Evolutionary conservation across 2,329 filamentous ascomycete species (phyloP).

Genomic region (Diaporthe nobilis): DNA sequence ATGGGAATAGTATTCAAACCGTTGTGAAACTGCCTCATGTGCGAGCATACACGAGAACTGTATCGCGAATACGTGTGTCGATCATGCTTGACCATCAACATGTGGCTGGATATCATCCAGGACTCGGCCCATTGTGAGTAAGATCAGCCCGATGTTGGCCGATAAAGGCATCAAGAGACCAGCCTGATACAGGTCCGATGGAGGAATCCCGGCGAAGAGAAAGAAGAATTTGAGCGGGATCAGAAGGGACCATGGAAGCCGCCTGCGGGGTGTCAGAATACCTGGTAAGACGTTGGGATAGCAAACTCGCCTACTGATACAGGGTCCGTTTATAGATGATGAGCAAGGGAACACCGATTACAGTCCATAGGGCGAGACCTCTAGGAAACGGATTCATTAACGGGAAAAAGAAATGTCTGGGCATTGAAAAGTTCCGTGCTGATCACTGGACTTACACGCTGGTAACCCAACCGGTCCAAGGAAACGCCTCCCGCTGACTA

Average conservation of each 20-base stretch:
- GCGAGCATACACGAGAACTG: no score
- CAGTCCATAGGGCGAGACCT: no score
- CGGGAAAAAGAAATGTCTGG: no score
- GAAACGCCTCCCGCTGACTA: no score
- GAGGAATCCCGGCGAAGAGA: not conserved
- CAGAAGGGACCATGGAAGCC: not conserved
- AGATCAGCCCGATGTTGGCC: not conserved
- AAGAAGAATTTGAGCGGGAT: conserved; percentile 11
- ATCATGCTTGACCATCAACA: not conserved
- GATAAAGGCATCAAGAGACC: not conserved
- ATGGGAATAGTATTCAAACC: no score
- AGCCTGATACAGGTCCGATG: not conserved
- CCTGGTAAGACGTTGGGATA: rapidly evolving
- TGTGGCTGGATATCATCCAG: not conserved
- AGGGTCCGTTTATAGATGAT: not conserved
- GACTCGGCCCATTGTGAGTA: not conserved
- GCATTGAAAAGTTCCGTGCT: no score
- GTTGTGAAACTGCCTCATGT: no score
- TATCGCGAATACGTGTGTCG: not conserved
- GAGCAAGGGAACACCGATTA: not conserved
- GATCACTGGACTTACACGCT: no score
- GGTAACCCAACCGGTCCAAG: no score
- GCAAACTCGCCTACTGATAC: not conserved
- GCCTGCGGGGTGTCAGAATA: not conserved
- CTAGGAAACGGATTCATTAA: no score